phyloP scores from a whole-genome alignment of 495 filamentous ascomycete genomes.

The Daldinia concentrica region DNA sequence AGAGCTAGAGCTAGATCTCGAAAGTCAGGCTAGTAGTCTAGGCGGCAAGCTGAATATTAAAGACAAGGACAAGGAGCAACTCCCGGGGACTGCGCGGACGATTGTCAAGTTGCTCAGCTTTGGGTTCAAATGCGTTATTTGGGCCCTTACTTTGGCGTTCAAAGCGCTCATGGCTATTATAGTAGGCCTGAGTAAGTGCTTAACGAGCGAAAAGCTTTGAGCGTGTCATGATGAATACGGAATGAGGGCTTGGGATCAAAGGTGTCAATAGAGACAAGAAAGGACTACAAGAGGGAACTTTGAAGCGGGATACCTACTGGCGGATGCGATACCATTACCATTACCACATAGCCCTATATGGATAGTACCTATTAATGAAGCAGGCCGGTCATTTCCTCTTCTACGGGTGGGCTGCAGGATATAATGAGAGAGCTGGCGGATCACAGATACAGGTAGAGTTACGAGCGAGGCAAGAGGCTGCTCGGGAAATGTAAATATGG shows the following conservation, averaged over 20 bases:
- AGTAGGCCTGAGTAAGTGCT: constrained; percentile 51
- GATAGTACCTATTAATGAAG: constrained; percentile 38
- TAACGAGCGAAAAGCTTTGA: constrained; percentile 52
- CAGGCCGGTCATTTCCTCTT: constrained; percentile 45
- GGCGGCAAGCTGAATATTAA: constrained; percentile 47
- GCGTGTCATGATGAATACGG: not conserved
- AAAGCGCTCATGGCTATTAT: constrained; percentile 52
- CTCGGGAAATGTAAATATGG: constrained; percentile 30
- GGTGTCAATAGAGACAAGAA: not conserved
- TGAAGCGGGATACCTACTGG: constrained; percentile 9
- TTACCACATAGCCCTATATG: constrained; percentile 3
- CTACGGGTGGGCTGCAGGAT: constrained; percentile 33
- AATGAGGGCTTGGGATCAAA: not conserved
- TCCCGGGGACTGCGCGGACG: constrained; percentile 51
- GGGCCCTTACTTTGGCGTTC: constrained; percentile 57
- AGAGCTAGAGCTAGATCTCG: constrained; percentile 65
- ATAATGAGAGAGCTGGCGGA: constrained; percentile 30
- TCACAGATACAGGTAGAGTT: constrained; percentile 10
- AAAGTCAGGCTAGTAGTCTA: constrained; percentile 61
- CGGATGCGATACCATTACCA: constrained; percentile 2
- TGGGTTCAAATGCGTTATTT: constrained; percentile 58
- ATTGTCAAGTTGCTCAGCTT: constrained; percentile 53
- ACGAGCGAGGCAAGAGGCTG: constrained; percentile 3
- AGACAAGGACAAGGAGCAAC: constrained; percentile 51
- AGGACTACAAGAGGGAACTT: constrained; percentile 2